phyloP scores from a whole-genome alignment of 805 yeast genomes.

The Ogataea corticis region DNA sequence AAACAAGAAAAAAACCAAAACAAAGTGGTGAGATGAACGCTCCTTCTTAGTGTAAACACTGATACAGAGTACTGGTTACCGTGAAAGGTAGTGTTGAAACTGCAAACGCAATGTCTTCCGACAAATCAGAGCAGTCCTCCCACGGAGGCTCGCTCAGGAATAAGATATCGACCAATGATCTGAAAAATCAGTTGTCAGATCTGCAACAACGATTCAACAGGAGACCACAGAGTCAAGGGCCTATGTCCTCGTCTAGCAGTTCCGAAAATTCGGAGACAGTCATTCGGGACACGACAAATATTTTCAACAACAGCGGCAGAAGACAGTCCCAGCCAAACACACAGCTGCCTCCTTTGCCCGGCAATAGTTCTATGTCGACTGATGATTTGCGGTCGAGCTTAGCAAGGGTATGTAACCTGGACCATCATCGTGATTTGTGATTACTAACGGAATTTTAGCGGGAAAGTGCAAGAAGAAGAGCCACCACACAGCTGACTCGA shows the following conservation, averaged over 20 bases:
- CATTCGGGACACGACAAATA: background rate
- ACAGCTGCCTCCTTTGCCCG: background rate
- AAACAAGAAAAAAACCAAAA: constrained; percentile 8
- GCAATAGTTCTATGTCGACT: background rate
- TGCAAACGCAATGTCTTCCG: constrained; percentile 6
- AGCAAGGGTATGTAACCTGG: constrained; percentile 12
- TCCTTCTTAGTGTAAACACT: too few relatives aligned
- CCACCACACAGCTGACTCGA: constrained; percentile 13
- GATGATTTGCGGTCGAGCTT: constrained; percentile 8
- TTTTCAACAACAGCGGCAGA: background rate
- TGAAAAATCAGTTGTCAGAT: constrained; percentile 44
- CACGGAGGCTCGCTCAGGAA: constrained; percentile 12
- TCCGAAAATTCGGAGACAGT: background rate
- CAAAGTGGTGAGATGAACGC: constrained; percentile 5
- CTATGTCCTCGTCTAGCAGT: background rate
- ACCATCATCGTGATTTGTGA: background rate
- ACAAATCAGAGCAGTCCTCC: constrained; percentile 6
- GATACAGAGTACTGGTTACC: too few relatives aligned
- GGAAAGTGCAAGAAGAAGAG: constrained; percentile 16
- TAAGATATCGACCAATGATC: constrained; percentile 32
- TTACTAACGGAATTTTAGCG: constrained; percentile 15
- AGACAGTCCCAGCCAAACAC: constrained; percentile 1
- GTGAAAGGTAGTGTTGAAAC: too few relatives aligned
- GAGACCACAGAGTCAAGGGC: constrained; percentile 7
- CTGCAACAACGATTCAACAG: constrained; percentile 37